Base-by-base conservation (phyloP, 805 yeast species). In the Candida pseudoglaebosa region DNA sequence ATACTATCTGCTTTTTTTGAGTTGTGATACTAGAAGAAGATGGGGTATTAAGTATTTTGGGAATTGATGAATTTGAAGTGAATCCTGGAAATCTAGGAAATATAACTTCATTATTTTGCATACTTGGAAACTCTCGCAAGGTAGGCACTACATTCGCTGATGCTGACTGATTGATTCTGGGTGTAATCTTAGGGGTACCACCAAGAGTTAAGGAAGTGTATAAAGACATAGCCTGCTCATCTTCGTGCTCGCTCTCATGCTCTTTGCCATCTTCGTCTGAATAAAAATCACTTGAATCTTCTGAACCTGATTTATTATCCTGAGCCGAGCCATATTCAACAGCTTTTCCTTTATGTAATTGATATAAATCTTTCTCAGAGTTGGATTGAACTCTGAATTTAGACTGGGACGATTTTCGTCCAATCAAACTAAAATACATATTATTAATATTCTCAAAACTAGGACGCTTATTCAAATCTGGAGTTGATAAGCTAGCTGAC, bases 211-310 rank as follows among this genome's bases (percentile, higher is more conserved):
- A 54, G 0, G 82, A 74, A 0, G 83, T 73, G 49, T 80, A 80
- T 16, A 80, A 55, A 0, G 85, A 78, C 85, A 81, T 79, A 0
- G 80, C 82, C 9, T 78, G 76, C 47, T 81, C 86, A 54, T 81
- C 85, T 50, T 80, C 87, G 40, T 59, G 59, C 42, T 70, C 74
- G 44, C 69, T 63, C 32, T 65, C 73, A 3, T 42, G 39, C 8
- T 51, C 63, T 5, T 49, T 54, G 2, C 50, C 37, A 12, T 34
- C 40, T 13, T 41, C 44, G 14, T 36, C 39, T 19, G 41, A 36
- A 10, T 41, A 48, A n/a, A 36, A 42, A 14, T 41, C 47, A n/a
- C 42, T 44, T 4, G 22, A 31, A 53, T 79, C 84, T 38, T 68
- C 71, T 39, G 67, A 60, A 32, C 65, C 71, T 2, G 40, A 18